Evolutionary conservation across 1,284 basidiomycete genomes (phyloP), one percentile per base, ranked within the genome.

Genomic region (Boletus sp.): DNA sequence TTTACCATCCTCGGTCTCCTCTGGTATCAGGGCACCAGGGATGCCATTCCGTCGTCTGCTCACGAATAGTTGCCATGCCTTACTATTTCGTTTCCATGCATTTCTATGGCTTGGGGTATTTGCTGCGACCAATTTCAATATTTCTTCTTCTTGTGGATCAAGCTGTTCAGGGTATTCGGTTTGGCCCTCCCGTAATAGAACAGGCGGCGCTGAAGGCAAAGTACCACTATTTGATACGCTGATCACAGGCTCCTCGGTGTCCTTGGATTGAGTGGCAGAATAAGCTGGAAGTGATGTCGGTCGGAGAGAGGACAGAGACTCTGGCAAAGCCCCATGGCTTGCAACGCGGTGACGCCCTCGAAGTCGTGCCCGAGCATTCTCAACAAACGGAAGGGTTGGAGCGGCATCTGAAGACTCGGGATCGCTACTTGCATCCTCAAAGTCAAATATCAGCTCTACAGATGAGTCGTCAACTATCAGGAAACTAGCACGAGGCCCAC

Each of bases 71-170:
- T 78, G 72, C 82, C 83, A 88, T 17, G 80, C 78, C 53, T 73
- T 76, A 55, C 80, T 76, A 57, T 78, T 73, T 54, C 74, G 74
- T 58, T 72, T 78, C 86, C 86, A 88, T 7, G 80, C 79, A 14
- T 73, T 77, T 48, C 84, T 73, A 61, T 88, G 86, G 55, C 82
- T 88, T 0, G 85, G 82, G 19, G 72, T 78, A 63, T 78, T 72
- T 26, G 82, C 84, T 5, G 81, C 84, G 13, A 87, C 77, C 20
- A 86, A 69, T 54, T 74, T 76, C 54, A 78, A 54, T 32, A 88
- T 70, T 51, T 80, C 77, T 29, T 69, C 72, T 54, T 84, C 80
- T 37, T 73, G 74, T 46, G 74, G 63, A 51, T 77, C 73, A n/a
- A 47, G 41, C 46, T 56, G 48, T 36, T 59, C 60, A 29, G 52